A percentile compares a stretch with the other conserved stretches of the same genome.
Conservation (phyloP, 306 rosid species). For the barrel medic (Medicago truncatula) region DNA sequence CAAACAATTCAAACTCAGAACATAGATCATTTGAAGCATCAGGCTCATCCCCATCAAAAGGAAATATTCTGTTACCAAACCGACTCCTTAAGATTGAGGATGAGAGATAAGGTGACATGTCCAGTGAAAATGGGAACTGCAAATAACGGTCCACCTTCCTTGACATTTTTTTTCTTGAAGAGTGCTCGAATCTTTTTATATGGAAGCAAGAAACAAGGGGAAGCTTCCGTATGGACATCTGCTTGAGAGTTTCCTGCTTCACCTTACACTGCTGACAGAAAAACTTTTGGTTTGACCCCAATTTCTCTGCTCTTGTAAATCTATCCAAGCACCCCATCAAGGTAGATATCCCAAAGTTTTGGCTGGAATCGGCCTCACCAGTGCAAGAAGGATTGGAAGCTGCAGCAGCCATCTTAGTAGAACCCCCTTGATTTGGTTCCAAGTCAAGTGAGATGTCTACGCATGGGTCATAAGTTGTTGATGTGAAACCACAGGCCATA, state of each 20-base stretch:
- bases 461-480: constrained; percentile 94
- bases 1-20: constrained; percentile 90
- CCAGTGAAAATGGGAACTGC: constrained; percentile 87
- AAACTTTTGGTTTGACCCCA: constrained; percentile 92
- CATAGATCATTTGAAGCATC: constrained; percentile 67
- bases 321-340: constrained; percentile 88
- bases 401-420: constrained; percentile 59
- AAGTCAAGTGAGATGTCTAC: constrained; percentile 88
- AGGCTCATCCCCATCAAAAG: constrained; percentile 74
- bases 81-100: constrained; percentile 83
- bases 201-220: constrained; percentile 93
- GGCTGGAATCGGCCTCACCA: constrained; percentile 69
- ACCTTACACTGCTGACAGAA: constrained; percentile 93
- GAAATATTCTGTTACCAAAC: constrained; percentile 81
- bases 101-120: constrained; percentile 90
- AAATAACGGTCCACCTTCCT: constrained; percentile 86
- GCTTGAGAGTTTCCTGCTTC: constrained; percentile 91
- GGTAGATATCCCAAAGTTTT: constrained; percentile 65
- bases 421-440: constrained; percentile 75
- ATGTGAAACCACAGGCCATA: constrained; percentile 94
- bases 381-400: constrained; percentile 67
- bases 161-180: constrained; percentile 80
- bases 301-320: constrained; percentile 88
- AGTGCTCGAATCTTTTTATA: constrained; percentile 93
- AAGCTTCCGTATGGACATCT: constrained; percentile 91